Evolutionary conservation across 805 yeast species (phyloP), one percentile per base, ranked within the genome.

Genomic region (Scheffersomyces stipitis): DNA sequence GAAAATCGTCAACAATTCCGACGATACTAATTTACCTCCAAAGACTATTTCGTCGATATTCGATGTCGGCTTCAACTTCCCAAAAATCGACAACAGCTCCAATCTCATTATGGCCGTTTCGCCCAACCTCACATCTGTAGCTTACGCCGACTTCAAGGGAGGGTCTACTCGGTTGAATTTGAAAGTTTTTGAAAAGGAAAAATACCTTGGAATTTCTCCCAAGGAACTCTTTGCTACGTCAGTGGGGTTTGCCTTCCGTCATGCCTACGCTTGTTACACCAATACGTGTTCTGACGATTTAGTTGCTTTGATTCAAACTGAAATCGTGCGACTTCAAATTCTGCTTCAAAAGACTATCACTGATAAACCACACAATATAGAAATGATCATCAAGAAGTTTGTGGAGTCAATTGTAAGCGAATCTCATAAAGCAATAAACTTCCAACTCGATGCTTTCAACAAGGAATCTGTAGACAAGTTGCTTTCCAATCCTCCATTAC

Each of bases 381-480:
- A 49, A 2, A 18, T 33, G 0, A 40, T 45, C 9, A 20, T 41
- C 2, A 9, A 53, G 53, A 39, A 52, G 61, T 47, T 68, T 69
- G 26, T 64, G 58, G 49, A 57, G 6, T 61, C 75, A 1, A 60
- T 83, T 3, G 54, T 83, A 13, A 67, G 75, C 37, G 96, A 88
- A 53, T 71, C 82, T 2, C 95, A 87, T 52, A 62, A 80, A n/a
- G 81, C 93, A 1, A 73, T 88, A 42, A 83, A 80, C 50, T 81
- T 87, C 49, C 78, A 80, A 22, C 69, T 87, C 36, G 86, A 83
- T 51, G 55, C 60, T 0, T 77, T 80, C 32, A 74, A 81, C 5
- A 77, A 79, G 36, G 96, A 86, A 37, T 84, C 81, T 33, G 80
- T 84, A 2, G 96, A 87, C 51, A 81, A 82, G 51, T 66, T 86